Base-by-base conservation (phyloP, 192 early-diverging fungal species). In the Piromyces finnis region DNA sequence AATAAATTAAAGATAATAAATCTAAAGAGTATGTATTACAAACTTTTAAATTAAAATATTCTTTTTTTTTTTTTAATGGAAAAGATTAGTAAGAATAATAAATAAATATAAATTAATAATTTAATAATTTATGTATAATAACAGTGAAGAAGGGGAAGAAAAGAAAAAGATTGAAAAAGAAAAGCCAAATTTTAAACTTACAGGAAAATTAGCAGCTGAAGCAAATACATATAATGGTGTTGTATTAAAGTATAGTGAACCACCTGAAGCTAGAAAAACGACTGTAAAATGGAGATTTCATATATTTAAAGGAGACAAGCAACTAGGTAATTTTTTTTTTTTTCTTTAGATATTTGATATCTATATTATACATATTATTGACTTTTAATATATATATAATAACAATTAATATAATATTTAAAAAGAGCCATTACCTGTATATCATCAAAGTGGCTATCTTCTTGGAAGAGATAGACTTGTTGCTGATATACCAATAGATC, bases 401-500 rank as follows among this genome's bases (percentile, higher is more conserved):
- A n/a, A n/a, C n/a, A n/a, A n/a, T n/a, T n/a, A n/a, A n/a, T n/a
- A n/a, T n/a, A n/a, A n/a, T n/a, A n/a, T n/a, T n/a, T n/a, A 32
- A 0, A 22, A 81, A 94, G 96, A 98, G 85, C 85, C 94, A 78
- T 88, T 96, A 51, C 92, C 93, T 80, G 91, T 98, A 26, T 92
- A 95, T 84, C 85, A 92, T 17, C 93, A 95, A 82, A 94, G 93
- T 82, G 94, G 93, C 6, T 98, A 90, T 84, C 82, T 97, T 77
- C 88, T 98, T 84, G 96, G 95, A 39, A 86, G 94, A 15, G 95
- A 97, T 79, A 90, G 96, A 51, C 83, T 87, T 82, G 94, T 98
- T 29, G 94, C 92, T 5, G 97, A 98, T 86, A 91, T 98, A 36
- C 96, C 97, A 1, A 89, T 94, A 7, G 97, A 98, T 85, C 97